Evolutionary conservation across 2,329 filamentous ascomycete genomes (phyloP).

Genomic region (Botrytis fabae): DNA sequence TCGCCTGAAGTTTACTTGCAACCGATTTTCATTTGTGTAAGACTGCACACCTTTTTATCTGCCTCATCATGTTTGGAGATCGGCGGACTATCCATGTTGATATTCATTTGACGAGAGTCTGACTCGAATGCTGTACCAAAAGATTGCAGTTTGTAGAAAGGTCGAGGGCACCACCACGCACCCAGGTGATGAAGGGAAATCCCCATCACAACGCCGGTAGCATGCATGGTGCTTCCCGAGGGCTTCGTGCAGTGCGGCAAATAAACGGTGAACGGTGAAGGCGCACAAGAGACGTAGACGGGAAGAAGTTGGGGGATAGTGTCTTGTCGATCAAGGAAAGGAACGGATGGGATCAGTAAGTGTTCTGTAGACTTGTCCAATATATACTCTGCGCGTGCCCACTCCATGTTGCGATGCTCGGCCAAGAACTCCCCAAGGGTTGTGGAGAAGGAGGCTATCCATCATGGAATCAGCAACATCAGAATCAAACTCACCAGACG

Average conservation of each 20-base stretch:
- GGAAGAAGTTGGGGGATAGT: neutral
- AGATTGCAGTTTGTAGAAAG: slow-evolving; percentile 7
- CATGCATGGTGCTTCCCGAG: slow-evolving; percentile 15
- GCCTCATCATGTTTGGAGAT: neutral
- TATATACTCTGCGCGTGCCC: neutral
- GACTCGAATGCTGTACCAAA: slow-evolving; percentile 12
- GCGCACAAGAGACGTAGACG: neutral
- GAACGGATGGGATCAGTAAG: neutral
- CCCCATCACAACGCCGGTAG: slow-evolving; percentile 3
- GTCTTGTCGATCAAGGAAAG: slow-evolving; percentile 14
- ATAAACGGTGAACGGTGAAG: neutral
- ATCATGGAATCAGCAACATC: neutral
- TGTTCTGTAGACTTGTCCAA: neutral
- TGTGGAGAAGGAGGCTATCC: neutral
- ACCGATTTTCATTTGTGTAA: neutral
- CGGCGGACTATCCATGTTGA: slow-evolving; percentile 16
- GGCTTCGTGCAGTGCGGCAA: slow-evolving; percentile 8
- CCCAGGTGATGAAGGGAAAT: neutral
- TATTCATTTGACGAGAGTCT: slow-evolving; percentile 5
- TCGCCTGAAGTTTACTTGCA: slow-evolving; percentile 5
- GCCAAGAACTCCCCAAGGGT: neutral
- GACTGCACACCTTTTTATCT: neutral
- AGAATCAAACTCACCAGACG: neutral
- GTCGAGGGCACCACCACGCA: neutral
- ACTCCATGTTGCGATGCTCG: neutral